Base-by-base conservation (phyloP, 139 green algal genomes). In the Penium margaritaceum region DNA sequence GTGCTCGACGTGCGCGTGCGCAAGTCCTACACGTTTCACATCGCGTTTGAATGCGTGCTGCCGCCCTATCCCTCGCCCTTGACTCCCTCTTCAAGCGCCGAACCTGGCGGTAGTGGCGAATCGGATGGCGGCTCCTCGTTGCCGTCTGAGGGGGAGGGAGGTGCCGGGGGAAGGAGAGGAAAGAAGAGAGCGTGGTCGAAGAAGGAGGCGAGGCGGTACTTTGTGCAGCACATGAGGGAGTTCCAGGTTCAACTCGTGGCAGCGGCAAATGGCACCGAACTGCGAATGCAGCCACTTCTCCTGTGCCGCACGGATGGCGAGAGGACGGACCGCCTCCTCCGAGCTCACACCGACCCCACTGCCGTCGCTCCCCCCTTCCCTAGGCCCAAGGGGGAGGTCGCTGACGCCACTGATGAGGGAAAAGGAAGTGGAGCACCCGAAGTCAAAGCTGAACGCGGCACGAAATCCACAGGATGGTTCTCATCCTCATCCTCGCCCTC, bases 161-260 rank as follows among this genome's bases (percentile, higher is more conserved):
- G n/a, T n/a, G n/a, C n/a, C n/a, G n/a, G n/a, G n/a, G n/a, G n/a
- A n/a, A n/a, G n/a, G n/a, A n/a, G n/a, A n/a, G n/a, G n/a, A n/a
- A n/a, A n/a, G n/a, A n/a, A n/a, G n/a, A n/a, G n/a, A n/a, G n/a
- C n/a, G n/a, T n/a, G n/a, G n/a, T n/a, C n/a, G n/a, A 2, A 27
- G 35, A 2, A n/a, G 15, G 61, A 68, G 61, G 61, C 35, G 17
- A 0, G 36, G 61, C 34, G 61, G 34, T 27, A 43, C 61, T 68
- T 30, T 6, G 61, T 54, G 61, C 1, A 68, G 27, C 46, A 54
- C 61, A 9, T 6, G 36, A n/a, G 30, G 61, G 21, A 27, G n/a
- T 7, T 72, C 32, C 67, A 74, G 44, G 55, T 74, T 29, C 67
- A 74, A 21, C 67, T 74, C 4, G 44, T 67, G 41, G 24, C 67